These are phyloP conservation scores for Scytalidium lignicola DNA, from an alignment of 2,329 filamentous ascomycete species.

Conservation along the genomic window DNA sequence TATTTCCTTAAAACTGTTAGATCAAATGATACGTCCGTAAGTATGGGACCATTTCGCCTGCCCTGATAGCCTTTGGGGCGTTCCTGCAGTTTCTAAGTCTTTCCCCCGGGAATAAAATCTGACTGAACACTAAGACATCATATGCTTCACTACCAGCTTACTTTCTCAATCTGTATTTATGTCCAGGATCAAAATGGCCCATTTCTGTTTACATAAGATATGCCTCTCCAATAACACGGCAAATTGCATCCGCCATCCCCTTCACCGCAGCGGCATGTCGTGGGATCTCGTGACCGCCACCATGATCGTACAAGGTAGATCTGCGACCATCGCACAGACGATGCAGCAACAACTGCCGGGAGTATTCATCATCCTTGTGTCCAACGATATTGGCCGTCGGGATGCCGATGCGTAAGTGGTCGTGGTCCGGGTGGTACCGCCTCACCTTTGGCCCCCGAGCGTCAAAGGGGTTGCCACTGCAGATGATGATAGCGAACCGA, in stretches of 20 bases:
- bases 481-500: neutral
- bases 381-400: neutral
- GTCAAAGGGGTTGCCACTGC: neutral
- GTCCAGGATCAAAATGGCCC: no score
- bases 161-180: no score
- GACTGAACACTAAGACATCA: no score
- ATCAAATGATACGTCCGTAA: no score
- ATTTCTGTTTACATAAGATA: neutral
- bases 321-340: neutral
- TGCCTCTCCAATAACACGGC: neutral
- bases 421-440: neutral
- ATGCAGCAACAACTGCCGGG: neutral
- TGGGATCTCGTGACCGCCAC: neutral
- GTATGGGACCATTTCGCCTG: no score
- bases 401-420: neutral
- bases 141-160: no score
- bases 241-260: neutral
- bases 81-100: no score
- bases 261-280: neutral
- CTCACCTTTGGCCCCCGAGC: neutral
- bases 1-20: no score
- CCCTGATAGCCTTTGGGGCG: no score
- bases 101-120: no score
- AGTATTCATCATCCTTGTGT: neutral
- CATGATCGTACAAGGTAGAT: neutral